phyloP scores from a whole-genome alignment of 768 basidiomycete genomes.

The Galerina marginata region DNA sequence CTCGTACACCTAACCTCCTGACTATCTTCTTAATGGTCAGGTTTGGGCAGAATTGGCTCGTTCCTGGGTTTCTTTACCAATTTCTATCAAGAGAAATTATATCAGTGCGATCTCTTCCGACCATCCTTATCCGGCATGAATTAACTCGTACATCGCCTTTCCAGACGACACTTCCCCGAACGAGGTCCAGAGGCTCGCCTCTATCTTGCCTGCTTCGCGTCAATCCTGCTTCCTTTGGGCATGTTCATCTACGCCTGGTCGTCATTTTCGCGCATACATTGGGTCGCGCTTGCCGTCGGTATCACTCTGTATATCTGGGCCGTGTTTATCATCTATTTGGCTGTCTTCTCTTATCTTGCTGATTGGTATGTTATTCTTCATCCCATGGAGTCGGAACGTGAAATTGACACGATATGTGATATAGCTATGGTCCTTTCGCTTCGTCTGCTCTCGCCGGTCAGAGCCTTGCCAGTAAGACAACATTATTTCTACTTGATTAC shows the following conservation, averaged over 20 bases:
- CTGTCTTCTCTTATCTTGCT: constrained; percentile 64
- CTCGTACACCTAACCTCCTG: not conserved
- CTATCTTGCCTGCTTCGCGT: constrained; percentile 59
- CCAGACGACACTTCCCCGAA: constrained; percentile 38
- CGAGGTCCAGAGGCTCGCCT: constrained; percentile 65
- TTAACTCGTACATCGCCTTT: not conserved
- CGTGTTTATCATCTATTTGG: constrained; percentile 60
- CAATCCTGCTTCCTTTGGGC: constrained; percentile 56
- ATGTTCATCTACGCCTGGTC: constrained; percentile 82
- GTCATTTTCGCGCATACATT: constrained; percentile 55
- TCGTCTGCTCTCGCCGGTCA: constrained; percentile 75
- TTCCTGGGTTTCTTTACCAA: constrained; percentile 52
- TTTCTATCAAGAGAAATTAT: constrained; percentile 54
- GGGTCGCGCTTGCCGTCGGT: constrained; percentile 66
- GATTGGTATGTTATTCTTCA: constrained; percentile 53
- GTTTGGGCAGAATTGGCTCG: constrained; percentile 54
- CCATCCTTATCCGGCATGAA: not conserved
- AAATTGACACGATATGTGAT: not conserved
- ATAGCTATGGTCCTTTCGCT: constrained; percentile 63
- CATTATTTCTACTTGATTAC: not conserved
- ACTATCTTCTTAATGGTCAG: constrained; percentile 1
- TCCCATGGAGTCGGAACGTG: not conserved
- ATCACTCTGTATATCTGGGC: constrained; percentile 56
- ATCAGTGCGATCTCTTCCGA: constrained; percentile 43
- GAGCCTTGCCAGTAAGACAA: constrained; percentile 56